phyloP scores from a whole-genome alignment of 257 asterid species.

The Ajuga chamaepitys region DNA sequence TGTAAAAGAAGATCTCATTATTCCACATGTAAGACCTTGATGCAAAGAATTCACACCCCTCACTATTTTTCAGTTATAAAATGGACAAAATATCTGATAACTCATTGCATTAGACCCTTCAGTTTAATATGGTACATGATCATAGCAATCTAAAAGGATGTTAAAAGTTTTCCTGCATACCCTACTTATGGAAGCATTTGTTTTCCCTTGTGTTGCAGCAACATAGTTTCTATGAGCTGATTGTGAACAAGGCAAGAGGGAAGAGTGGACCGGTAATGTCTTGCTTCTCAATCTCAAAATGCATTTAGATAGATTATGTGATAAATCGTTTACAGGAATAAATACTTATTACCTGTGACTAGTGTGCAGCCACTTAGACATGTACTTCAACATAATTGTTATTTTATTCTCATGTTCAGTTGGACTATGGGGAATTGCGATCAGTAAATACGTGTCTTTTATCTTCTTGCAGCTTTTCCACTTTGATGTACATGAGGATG shows the following conservation, averaged over 20 bases:
- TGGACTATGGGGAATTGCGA: not conserved
- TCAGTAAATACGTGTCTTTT: not conserved
- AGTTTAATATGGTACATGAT: not conserved
- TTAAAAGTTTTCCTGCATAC: not conserved
- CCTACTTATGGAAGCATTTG: not conserved
- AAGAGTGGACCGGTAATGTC: slow-evolving; percentile 98
- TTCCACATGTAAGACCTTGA: slow-evolving; percentile 78
- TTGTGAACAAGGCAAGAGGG: slow-evolving; percentile 95
- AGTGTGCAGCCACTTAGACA: not conserved
- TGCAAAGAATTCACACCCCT: not conserved
- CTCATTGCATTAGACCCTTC: not conserved
- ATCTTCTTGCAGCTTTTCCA: slow-evolving; percentile 74
- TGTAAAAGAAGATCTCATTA: slow-evolving; percentile 97
- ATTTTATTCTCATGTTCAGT: not conserved
- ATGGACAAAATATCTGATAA: not conserved
- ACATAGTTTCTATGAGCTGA: slow-evolving; percentile 96
- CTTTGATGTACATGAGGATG: slow-evolving; percentile 99
- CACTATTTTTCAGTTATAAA: not conserved
- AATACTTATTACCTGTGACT: not conserved
- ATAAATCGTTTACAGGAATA: not conserved
- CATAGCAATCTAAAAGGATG: too few species aligned
- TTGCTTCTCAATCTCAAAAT: slow-evolving; percentile 19
- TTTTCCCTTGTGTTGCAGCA: slow-evolving; percentile 49
- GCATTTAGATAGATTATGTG: not conserved
- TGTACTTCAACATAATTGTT: not conserved